Conservation (phyloP, 1,284 basidiomycete genomes). For the Sanguinoderma infundibulare region DNA sequence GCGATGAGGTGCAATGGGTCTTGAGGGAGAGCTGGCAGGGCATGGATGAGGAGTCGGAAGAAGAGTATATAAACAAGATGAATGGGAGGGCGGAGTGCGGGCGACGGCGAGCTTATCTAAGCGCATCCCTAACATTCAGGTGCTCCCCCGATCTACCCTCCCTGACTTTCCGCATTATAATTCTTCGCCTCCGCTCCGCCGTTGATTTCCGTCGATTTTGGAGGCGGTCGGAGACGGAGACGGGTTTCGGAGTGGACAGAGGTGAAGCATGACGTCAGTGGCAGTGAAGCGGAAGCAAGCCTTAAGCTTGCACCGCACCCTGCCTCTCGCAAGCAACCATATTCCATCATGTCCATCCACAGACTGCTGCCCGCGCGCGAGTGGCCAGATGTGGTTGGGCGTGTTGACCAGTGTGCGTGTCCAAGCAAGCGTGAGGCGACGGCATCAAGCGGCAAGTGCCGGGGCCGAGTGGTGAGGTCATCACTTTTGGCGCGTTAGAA, state of each 20-base stretch:
- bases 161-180: neutral
- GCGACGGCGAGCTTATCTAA: constrained; percentile 23
- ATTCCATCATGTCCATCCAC: too few relatives aligned
- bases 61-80: neutral
- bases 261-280: constrained; percentile 21
- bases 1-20: neutral
- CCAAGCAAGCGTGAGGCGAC: too few relatives aligned
- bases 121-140: neutral
- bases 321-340: too few relatives aligned
- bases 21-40: constrained; percentile 2
- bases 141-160: neutral
- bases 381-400: too few relatives aligned
- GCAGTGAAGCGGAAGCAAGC: neutral
- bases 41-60: neutral
- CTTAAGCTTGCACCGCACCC: too few relatives aligned
- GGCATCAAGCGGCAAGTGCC: too few relatives aligned
- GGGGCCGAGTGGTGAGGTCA: too few relatives aligned
- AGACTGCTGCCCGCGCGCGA: too few relatives aligned
- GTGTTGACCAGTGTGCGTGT: too few relatives aligned
- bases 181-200: neutral
- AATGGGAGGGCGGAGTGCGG: constrained; percentile 3
- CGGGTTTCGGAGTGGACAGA: too few relatives aligned
- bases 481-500: neutral
- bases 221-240: neutral
- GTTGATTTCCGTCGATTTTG: neutral